phyloP scores from a whole-genome alignment of 257 asterid species.

The Nemophila menziesii region DNA sequence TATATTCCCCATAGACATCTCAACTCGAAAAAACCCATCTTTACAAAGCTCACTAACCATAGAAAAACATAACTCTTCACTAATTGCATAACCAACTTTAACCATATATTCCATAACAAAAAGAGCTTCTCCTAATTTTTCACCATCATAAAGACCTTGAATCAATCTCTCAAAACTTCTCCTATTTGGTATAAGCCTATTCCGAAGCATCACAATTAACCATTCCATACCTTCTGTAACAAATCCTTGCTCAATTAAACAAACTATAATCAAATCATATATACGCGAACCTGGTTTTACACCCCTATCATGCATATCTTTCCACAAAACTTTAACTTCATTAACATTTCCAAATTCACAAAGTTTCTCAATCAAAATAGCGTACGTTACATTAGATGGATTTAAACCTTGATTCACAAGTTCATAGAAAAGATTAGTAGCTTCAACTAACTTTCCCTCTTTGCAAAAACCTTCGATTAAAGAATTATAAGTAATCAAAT shows the following conservation, averaged over 20 bases:
- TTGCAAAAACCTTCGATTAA: constrained; percentile 41
- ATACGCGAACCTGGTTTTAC: constrained; percentile 21
- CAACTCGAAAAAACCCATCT: constrained; percentile 15
- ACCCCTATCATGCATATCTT: constrained; percentile 40
- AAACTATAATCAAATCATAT: constrained; percentile 32
- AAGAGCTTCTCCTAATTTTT: constrained; percentile 32
- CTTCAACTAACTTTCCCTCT: constrained; percentile 29
- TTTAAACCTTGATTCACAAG: constrained; percentile 36
- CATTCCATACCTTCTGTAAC: constrained; percentile 35
- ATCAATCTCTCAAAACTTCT: constrained; percentile 39
- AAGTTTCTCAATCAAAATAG: constrained; percentile 28
- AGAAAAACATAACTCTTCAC: constrained; percentile 18
- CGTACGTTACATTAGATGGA: constrained; percentile 34
- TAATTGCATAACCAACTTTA: constrained; percentile 32
- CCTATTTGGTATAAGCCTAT: constrained; percentile 33
- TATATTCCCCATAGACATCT: constrained; percentile 16
- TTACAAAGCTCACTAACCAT: constrained; percentile 39
- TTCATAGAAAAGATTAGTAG: constrained; percentile 23
- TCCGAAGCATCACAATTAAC: constrained; percentile 30
- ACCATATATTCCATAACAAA: constrained; percentile 35
- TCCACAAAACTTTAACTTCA: constrained; percentile 46
- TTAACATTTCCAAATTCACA: constrained; percentile 34
- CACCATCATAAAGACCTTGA: constrained; percentile 24
- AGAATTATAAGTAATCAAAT: constrained; percentile 35
- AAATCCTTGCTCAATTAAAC: constrained; percentile 34